Evolutionary conservation across 192 early-diverging fungal genomes (phyloP).

Genomic region (Phycomyces blakesleeanus): DNA sequence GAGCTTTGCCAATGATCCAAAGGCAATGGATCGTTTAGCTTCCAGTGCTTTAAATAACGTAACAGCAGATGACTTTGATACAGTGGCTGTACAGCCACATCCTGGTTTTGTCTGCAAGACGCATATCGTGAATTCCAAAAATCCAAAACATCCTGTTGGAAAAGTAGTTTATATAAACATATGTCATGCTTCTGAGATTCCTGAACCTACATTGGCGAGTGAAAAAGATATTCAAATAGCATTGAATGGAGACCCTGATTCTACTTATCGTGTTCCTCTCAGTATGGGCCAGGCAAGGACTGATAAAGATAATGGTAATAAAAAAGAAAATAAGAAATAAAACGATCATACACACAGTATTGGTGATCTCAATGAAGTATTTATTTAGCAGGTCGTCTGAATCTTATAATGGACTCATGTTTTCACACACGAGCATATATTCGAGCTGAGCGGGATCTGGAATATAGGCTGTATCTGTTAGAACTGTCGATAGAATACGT

Average conservation of each 20-base stretch:
- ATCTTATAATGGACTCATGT: conserved; percentile 66
- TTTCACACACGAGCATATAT: conserved; percentile 53
- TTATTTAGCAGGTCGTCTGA: conserved; percentile 35
- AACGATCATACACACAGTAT: background rate
- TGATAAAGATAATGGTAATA: conserved; percentile 33
- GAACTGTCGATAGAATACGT: conserved; percentile 64
- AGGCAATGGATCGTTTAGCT: background rate
- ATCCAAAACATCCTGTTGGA: conserved; percentile 1
- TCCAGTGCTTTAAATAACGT: background rate
- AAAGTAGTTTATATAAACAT: conserved; percentile 61
- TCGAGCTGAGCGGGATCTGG: conserved; percentile 52
- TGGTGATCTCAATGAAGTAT: background rate
- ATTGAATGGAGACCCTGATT: conserved; percentile 54
- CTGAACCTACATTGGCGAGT: conserved; percentile 46
- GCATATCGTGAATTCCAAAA: background rate
- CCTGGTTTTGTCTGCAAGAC: conserved; percentile 28
- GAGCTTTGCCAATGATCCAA: conserved; percentile 19
- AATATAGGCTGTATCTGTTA: conserved; percentile 65
- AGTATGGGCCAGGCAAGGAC: conserved; percentile 46
- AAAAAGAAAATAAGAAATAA: no score
- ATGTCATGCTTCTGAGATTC: conserved; percentile 54
- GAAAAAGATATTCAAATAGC: conserved; percentile 65
- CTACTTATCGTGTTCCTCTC: conserved; percentile 62
- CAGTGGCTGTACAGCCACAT: conserved; percentile 11
- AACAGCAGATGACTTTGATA: conserved; percentile 7